phyloP scores from a whole-genome alignment of 345 rosid species.

The Gossypioides kirkii region DNA sequence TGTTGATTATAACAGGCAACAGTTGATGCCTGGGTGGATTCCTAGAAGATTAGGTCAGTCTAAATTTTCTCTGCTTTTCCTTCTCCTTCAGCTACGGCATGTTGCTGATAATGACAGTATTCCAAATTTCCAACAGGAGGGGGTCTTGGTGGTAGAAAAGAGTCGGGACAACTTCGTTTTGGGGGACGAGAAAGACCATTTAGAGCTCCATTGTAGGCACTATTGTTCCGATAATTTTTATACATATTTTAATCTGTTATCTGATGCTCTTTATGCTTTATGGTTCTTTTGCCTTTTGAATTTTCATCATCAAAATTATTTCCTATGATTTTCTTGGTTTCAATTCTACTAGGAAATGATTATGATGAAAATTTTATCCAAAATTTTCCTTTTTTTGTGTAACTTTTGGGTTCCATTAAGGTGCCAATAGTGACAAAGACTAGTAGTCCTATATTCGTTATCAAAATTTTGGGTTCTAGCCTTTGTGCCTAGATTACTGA shows the following conservation, averaged over 20 bases:
- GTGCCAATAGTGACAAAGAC: not conserved
- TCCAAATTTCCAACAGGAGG: constrained; percentile 48
- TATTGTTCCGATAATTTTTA: not conserved
- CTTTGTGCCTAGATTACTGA: not conserved
- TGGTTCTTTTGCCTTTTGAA: not conserved
- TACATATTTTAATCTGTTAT: not conserved
- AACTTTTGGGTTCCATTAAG: not conserved
- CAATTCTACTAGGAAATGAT: not conserved
- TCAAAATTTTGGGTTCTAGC: not conserved
- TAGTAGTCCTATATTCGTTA: not conserved
- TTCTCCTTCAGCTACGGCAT: not conserved
- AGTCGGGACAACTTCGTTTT: constrained; percentile 92
- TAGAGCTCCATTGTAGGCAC: constrained; percentile 83
- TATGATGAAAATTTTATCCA: not conserved
- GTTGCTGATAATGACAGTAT: not conserved
- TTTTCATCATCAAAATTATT: not conserved
- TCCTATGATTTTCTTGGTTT: not conserved
- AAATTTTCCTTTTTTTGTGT: not conserved
- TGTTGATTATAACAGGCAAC: constrained; percentile 86
- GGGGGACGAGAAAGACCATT: constrained; percentile 98
- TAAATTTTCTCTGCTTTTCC: not conserved
- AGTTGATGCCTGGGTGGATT: constrained; percentile 94
- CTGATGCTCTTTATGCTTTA: not conserved
- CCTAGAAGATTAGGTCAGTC: constrained; percentile 94
- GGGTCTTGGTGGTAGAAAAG: constrained; percentile 94